Percentiles rank a stretch among this genome's conserved stretches.
phyloP scores from a whole-genome alignment of 2,329 filamentous ascomycete genomes.

The Teratosphaeria epicoccoides region DNA sequence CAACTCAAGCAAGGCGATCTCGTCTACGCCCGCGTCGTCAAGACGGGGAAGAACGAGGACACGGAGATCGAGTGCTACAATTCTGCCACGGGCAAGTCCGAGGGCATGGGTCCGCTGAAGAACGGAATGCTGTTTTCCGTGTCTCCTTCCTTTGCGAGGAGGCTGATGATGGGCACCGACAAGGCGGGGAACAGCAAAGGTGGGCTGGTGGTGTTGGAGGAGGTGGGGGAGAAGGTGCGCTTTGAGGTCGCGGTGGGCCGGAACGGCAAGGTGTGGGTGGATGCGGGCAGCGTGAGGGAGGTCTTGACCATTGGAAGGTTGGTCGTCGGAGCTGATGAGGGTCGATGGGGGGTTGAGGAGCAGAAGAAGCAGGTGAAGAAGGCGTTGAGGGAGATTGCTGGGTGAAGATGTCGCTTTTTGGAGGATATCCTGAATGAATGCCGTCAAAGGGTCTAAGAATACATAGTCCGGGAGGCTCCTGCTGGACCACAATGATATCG shows the following conservation, averaged over 20 bases:
- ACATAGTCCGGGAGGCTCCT: not conserved
- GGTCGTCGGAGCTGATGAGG: slow-evolving; percentile 65
- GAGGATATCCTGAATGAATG: not conserved
- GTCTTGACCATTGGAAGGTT: slow-evolving; percentile 71
- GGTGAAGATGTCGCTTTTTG: not conserved
- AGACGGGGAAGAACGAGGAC: slow-evolving; percentile 73
- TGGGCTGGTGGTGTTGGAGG: slow-evolving; percentile 64
- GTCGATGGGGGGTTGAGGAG: slow-evolving; percentile 49
- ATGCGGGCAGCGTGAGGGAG: slow-evolving; percentile 61
- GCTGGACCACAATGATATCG: too few species aligned
- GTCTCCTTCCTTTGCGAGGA: slow-evolving; percentile 69
- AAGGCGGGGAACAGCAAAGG: slow-evolving; percentile 37
- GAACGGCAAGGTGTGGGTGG: slow-evolving; percentile 88
- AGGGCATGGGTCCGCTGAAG: slow-evolving; percentile 72
- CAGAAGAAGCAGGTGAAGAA: slow-evolving; percentile 62
- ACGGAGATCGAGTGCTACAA: slow-evolving; percentile 86
- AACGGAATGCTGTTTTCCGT: slow-evolving; percentile 81
- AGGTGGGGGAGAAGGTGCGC: slow-evolving; percentile 67
- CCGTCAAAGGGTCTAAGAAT: not conserved
- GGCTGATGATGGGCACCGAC: slow-evolving; percentile 55
- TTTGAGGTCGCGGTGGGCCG: slow-evolving; percentile 92
- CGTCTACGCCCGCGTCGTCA: slow-evolving; percentile 76
- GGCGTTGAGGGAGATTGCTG: slow-evolving; percentile 47
- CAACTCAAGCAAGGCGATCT: slow-evolving; percentile 63
- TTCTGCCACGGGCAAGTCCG: slow-evolving; percentile 72